Percentiles rank a stretch among this genome's conserved stretches.
Conservation (phyloP, 106 monocot species). For the Platanthera zijinensis region DNA sequence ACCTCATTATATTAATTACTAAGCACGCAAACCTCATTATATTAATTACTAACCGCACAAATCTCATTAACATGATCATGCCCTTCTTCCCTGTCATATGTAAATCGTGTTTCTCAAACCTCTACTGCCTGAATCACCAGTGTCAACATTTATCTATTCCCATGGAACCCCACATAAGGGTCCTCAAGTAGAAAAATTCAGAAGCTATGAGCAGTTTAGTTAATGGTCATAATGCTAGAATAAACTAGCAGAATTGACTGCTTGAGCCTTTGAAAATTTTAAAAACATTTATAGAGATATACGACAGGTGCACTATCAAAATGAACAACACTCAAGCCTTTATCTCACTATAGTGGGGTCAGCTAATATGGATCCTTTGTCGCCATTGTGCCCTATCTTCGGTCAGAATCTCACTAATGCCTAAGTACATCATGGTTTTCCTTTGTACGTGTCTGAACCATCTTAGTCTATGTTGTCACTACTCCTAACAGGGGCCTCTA, state of each 20-base stretch:
- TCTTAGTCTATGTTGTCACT: too few relatives aligned
- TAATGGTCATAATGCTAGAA: neutral
- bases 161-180: neutral
- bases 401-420: too few relatives aligned
- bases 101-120: neutral
- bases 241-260: neutral
- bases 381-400: too few relatives aligned
- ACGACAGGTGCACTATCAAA: neutral
- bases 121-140: neutral
- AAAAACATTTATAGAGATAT: neutral
- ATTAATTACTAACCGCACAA: neutral
- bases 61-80: neutral
- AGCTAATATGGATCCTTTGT: too few relatives aligned
- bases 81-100: neutral
- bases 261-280: neutral
- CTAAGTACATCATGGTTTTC: too few relatives aligned
- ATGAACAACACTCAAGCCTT: neutral
- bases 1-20: neutral
- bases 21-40: neutral
- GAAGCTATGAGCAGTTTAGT: neutral
- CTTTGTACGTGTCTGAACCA: too few relatives aligned
- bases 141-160: too few relatives aligned
- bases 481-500: too few relatives aligned
- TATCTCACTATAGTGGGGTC: too few relatives aligned
- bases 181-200: neutral